Conservation (phyloP, 495 filamentous ascomycete species). For the Symbiotaphrina buchneri region DNA sequence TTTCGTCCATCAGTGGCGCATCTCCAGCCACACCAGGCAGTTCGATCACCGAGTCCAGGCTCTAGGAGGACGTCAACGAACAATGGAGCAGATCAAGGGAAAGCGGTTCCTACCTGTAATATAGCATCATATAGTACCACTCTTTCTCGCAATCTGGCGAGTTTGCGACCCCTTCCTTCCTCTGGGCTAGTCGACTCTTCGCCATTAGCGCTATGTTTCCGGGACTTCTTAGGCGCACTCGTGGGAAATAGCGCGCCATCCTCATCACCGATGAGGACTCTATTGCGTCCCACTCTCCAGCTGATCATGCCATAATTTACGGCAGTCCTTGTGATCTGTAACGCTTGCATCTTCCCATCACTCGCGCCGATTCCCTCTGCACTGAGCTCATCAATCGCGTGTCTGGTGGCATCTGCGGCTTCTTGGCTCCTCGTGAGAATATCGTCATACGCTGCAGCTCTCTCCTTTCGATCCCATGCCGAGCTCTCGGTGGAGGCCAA, state of each 20-base stretch:
- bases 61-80: too few species aligned
- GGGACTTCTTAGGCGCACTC: constrained; percentile 19
- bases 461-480: constrained; percentile 25
- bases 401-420: constrained; percentile 77
- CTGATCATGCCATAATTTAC: constrained; percentile 84
- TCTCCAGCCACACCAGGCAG: constrained; percentile 85
- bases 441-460: constrained; percentile 72
- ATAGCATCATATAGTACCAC: constrained; percentile 87
- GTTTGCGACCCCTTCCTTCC: constrained; percentile 38
- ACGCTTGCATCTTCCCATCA: constrained; percentile 72
- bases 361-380: constrained; percentile 66
- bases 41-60: constrained; percentile 73
- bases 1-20: constrained; percentile 43
- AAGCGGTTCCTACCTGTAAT: constrained; percentile 21
- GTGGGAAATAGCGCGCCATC: constrained; percentile 46
- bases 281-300: constrained; percentile 86
- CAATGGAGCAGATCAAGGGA: constrained; percentile 3
- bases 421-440: constrained; percentile 84
- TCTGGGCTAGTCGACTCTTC: constrained; percentile 21
- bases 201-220: constrained; percentile 29
- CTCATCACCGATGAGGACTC: constrained; percentile 57
- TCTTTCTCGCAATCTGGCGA: constrained; percentile 65
- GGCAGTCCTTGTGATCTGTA: constrained; percentile 80
- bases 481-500: constrained; percentile 32
- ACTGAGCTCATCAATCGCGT: constrained; percentile 72